Base-by-base conservation (phyloP, 139 green algal species). In the Chlamydomonas schloesseri region DNA sequence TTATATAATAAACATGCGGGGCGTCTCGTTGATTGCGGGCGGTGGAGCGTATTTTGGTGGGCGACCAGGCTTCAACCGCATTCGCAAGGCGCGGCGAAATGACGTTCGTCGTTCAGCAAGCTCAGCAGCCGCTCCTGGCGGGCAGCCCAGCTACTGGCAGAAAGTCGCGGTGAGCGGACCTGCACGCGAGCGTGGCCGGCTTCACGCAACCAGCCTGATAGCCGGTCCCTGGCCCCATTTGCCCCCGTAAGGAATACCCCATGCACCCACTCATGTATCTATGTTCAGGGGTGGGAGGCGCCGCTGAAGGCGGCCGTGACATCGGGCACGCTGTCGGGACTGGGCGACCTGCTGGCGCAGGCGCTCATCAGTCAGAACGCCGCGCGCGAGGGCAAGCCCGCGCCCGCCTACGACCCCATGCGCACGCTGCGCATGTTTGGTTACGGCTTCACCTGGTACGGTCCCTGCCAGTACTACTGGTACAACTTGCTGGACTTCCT, bases 361-460 rank as follows among this genome's bases (percentile, higher is more conserved):
- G 50, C 92, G 13, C 64, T 95, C 11, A 69, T 85, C 26, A 53
- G 53, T 26, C 74, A 90, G 75, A 8, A 42, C 11, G 37, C 78
- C 26, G 29, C 15, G 31, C 82, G 24, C 21, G 57, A 64, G 46
- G 62, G 33, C 28, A 17, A 18, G 1, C 31, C 67, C 31, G 42
- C 67, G 3, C 72, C 86, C 21, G 47, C 67, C 10, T 96, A 93
- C 34, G 92, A 96, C 65, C 71, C 84, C 0, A 11, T 75, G 6
- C 88, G 95, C 23, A 93, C 90, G 1, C 88, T 90, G 33, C 93
- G 95, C 69, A 98, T 98, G 95, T 89, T 91, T 78, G 91, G 79
- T 46, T 98, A 95, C 91, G 95, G 95, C 11, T 53, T 97, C 34
- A 36, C 88, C 9, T 95, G 95, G 77, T 98, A 98, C 46, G 95